Conservation (phyloP, 176 grass and related monocot genomes). For the Oryza officinalis region DNA sequence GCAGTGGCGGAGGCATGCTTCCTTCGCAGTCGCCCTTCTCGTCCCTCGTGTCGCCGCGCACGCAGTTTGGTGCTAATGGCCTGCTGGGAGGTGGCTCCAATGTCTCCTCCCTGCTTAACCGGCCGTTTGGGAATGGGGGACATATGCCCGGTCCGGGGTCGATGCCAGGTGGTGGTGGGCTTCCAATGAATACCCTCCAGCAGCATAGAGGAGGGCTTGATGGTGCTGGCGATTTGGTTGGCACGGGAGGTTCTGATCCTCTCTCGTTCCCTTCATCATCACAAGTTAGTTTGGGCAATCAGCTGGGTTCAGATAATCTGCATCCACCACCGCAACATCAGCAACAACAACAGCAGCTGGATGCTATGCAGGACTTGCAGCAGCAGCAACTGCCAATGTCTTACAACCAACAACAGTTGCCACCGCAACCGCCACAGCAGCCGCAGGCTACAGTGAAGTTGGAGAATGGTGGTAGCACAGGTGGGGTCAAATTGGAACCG, state of each 20-base stretch:
- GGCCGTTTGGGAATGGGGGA: slow-evolving; percentile 49
- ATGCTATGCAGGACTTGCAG: slow-evolving; percentile 55
- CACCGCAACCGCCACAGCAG: slow-evolving; percentile 52
- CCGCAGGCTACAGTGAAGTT: slow-evolving; percentile 68
- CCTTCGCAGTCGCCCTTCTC: slow-evolving; percentile 71
- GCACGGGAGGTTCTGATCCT: slow-evolving; percentile 46
- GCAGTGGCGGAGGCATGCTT: slow-evolving; percentile 38
- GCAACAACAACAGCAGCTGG: slow-evolving; percentile 56
- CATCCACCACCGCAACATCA: slow-evolving; percentile 51
- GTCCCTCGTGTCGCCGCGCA: slow-evolving; percentile 71
- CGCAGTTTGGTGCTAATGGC: slow-evolving; percentile 66
- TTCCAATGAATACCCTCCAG: slow-evolving; percentile 48
- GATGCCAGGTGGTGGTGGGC: slow-evolving; percentile 44
- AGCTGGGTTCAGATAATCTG: slow-evolving; percentile 52
- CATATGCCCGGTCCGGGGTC: slow-evolving; percentile 37
- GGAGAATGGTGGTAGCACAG: slow-evolving; percentile 57
- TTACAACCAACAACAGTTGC: slow-evolving; percentile 68
- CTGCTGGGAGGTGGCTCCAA: slow-evolving; percentile 74
- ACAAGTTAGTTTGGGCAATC: slow-evolving; percentile 51
- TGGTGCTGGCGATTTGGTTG: slow-evolving; percentile 41
- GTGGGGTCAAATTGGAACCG: slow-evolving; percentile 68
- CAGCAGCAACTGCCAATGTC: slow-evolving; percentile 61
- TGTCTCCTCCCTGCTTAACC: slow-evolving; percentile 69
- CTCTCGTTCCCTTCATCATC: slow-evolving; percentile 63
- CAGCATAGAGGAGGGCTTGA: slow-evolving; percentile 59